Conservation (phyloP, 83 land plant species). For the Picea mariana region DNA sequence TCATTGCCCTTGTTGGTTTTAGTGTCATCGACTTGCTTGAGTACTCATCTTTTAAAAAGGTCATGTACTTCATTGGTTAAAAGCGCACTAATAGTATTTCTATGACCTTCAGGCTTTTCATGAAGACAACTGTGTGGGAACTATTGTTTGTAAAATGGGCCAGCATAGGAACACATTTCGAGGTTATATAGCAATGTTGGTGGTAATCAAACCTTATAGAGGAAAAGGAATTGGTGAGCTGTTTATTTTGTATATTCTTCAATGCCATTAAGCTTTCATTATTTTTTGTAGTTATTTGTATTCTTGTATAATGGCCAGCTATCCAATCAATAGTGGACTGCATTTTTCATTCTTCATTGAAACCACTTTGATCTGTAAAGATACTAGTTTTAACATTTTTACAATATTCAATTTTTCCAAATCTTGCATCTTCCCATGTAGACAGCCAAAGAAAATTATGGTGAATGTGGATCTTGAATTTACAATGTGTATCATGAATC, state of each 20-base stretch:
- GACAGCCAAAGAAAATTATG: neutral
- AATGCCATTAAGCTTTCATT: neutral
- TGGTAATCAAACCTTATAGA: constrained; percentile 89
- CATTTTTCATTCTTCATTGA: neutral
- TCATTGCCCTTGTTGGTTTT: neutral
- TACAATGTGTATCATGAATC: neutral
- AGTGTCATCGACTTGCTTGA: neutral
- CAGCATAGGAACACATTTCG: constrained; percentile 88
- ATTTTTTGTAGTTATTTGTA: neutral
- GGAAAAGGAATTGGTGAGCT: constrained; percentile 89
- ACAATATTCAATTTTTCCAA: neutral
- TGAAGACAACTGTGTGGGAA: constrained; percentile 84
- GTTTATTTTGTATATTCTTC: neutral
- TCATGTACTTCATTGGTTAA: neutral
- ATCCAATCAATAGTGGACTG: neutral
- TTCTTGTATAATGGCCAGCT: neutral
- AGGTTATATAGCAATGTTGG: constrained; percentile 99
- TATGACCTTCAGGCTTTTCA: constrained; percentile 67
- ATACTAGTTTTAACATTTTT: neutral
- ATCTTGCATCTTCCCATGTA: neutral
- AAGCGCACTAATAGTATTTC: neutral
- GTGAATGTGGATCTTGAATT: neutral
- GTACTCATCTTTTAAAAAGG: neutral
- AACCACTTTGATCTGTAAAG: neutral
- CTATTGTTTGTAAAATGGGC: constrained; percentile 98